Evolutionary conservation across 78 protist genomes (phyloP).

Genomic region (Isochrysis galbana): DNA sequence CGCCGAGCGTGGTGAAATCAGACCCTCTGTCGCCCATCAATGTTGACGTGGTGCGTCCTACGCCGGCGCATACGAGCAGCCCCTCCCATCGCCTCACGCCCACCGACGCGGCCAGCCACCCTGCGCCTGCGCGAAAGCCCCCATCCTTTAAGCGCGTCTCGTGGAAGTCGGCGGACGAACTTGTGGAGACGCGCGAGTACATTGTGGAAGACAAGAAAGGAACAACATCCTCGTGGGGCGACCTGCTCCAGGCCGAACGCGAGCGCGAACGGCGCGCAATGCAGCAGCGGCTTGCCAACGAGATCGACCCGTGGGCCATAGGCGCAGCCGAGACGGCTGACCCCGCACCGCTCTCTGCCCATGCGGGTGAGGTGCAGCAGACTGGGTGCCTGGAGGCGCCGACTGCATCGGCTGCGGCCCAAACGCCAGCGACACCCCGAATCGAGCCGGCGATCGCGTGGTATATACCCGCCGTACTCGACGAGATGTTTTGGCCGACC

Average conservation of each 20-base stretch:
- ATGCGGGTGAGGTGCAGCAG: neutral
- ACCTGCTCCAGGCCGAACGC: neutral
- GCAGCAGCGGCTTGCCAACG: neutral
- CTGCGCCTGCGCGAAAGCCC: neutral
- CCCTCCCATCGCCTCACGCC: neutral
- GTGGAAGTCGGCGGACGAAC: neutral
- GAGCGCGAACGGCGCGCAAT: neutral
- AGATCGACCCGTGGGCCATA: neutral
- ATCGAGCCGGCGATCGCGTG: neutral
- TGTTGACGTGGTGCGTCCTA: neutral
- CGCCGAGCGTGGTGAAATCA: neutral
- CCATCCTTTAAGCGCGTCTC: neutral
- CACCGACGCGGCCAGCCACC: neutral
- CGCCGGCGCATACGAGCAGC: neutral
- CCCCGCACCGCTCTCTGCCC: neutral
- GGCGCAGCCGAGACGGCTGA: neutral
- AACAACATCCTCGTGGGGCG: neutral
- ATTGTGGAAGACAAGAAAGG: neutral
- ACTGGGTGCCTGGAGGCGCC: neutral
- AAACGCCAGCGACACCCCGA: neutral
- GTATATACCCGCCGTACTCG: neutral
- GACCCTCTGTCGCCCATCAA: neutral
- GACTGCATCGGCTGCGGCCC: neutral
- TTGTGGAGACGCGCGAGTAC: neutral
- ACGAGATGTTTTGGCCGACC: neutral